Percentiles rank a stretch among this genome's conserved stretches.
Evolutionary conservation across 495 filamentous ascomycete genomes (phyloP).

Genomic region (Ramalina peruviana): DNA sequence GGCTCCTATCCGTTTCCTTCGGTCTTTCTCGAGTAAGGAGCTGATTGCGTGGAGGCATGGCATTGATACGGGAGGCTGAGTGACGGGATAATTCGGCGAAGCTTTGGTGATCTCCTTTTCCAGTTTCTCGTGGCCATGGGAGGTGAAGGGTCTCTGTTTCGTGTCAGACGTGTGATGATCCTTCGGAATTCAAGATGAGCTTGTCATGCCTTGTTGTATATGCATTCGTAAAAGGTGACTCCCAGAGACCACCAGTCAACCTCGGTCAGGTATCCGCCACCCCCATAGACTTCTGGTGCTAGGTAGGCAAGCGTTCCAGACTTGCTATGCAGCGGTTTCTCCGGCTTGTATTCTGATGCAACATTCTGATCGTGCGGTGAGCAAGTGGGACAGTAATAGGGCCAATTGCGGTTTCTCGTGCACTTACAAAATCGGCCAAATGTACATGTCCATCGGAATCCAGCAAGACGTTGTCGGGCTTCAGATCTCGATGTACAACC

Average conservation of each 20-base stretch:
- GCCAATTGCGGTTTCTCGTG: background rate
- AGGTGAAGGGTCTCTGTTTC: conserved; percentile 72
- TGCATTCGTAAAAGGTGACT: conserved; percentile 95
- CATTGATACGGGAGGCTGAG: conserved; percentile 73
- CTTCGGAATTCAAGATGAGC: background rate
- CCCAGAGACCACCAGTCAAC: conserved; percentile 98
- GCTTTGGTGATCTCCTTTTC: conserved; percentile 72
- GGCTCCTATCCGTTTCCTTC: conserved; percentile 65
- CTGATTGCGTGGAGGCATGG: conserved; percentile 75
- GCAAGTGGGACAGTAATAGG: background rate
- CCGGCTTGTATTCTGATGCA: conserved; percentile 75
- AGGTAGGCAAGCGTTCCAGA: conserved; percentile 93
- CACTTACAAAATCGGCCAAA: conserved; percentile 86
- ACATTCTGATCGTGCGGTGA: conserved; percentile 54
- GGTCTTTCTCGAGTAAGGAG: conserved; percentile 67
- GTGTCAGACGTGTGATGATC: conserved; percentile 17
- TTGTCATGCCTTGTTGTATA: conserved; percentile 81
- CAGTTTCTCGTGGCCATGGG: conserved; percentile 66
- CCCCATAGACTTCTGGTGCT: conserved; percentile 88
- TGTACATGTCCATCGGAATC: conserved; percentile 94
- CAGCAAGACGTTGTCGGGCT: conserved; percentile 91
- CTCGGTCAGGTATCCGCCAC: conserved; percentile 69
- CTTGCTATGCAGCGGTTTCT: conserved; percentile 82
- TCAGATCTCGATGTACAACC: conserved; percentile 93
- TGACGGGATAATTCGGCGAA: conserved; percentile 74